Percentiles rank a stretch among this genome's conserved stretches.
phyloP scores from a whole-genome alignment of 306 rosid genomes.

The Sesbania bispinosa region DNA sequence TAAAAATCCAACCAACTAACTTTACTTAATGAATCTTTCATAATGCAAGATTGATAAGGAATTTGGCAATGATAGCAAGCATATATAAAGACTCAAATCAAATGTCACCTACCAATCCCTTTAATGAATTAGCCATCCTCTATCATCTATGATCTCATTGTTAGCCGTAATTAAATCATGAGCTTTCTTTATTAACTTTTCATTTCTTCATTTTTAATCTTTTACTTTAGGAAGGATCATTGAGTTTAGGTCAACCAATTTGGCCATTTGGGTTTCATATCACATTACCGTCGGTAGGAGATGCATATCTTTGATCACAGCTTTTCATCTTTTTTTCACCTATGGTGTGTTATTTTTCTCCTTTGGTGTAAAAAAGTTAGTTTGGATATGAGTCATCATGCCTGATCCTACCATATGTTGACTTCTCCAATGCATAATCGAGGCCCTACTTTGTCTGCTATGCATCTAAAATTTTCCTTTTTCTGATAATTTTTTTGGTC shows the following conservation, averaged over 20 bases:
- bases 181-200: background rate
- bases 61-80: slow-evolving; percentile 1
- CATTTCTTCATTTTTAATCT: slow-evolving; percentile 9
- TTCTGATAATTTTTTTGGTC: background rate
- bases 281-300: slow-evolving; percentile 18
- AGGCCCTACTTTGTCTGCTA: slow-evolving; percentile 39
- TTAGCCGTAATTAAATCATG: too few species aligned
- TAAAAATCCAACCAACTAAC: too few species aligned
- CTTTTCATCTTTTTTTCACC: slow-evolving; percentile 12
- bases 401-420: slow-evolving; percentile 42
- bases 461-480: background rate
- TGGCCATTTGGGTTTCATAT: slow-evolving; percentile 37
- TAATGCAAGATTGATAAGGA: slow-evolving; percentile 3
- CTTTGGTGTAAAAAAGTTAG: slow-evolving; percentile 26
- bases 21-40: background rate
- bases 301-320: slow-evolving; percentile 13
- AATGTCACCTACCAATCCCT: background rate
- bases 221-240: slow-evolving; percentile 33
- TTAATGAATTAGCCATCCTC: background rate
- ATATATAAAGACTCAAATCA: slow-evolving; percentile 12
- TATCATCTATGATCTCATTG: background rate
- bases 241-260: slow-evolving; percentile 36
- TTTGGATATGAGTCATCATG: slow-evolving; percentile 37
- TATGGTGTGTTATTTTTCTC: too few species aligned
- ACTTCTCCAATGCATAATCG: slow-evolving; percentile 40